These are phyloP conservation scores for Leccinum subrobustum DNA, from an alignment of 1,284 basidiomycete species.

Conservation along the genomic window DNA sequence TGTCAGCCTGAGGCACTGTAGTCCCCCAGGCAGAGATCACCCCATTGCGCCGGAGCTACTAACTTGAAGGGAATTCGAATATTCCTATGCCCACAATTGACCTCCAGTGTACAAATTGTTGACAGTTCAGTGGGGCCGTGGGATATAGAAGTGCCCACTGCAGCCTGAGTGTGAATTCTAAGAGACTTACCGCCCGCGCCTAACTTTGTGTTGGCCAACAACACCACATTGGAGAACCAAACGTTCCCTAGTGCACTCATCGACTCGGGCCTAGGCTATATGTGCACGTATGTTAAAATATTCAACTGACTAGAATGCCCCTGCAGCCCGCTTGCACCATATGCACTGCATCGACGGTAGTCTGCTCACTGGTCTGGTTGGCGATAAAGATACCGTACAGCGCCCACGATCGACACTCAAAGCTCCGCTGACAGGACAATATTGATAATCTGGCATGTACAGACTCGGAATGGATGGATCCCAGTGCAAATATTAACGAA, in stretches of 20 bases:
- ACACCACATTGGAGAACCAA: too few relatives aligned
- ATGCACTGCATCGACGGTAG: neutral
- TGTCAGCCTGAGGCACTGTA: slow-evolving; percentile 39
- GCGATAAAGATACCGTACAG: neutral
- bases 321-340: neutral
- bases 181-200: too few relatives aligned
- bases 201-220: neutral
- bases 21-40: slow-evolving; percentile 44
- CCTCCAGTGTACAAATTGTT: slow-evolving; percentile 33
- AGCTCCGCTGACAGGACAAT: neutral
- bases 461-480: neutral
- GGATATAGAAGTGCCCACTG: neutral
- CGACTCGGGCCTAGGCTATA: neutral
- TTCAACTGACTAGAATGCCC: too few relatives aligned
- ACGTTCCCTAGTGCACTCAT: neutral
- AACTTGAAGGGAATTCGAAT: neutral
- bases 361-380: neutral
- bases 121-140: slow-evolving; percentile 13
- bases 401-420: neutral
- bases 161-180: too few relatives aligned
- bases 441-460: neutral
- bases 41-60: slow-evolving; percentile 28
- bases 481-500: neutral
- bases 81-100: slow-evolving; percentile 35
- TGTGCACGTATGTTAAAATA: neutral